Percentiles rank a stretch among this genome's conserved stretches.
Evolutionary conservation across 2,329 filamentous ascomycete genomes (phyloP).

Genomic region (Alternaria alternata): DNA sequence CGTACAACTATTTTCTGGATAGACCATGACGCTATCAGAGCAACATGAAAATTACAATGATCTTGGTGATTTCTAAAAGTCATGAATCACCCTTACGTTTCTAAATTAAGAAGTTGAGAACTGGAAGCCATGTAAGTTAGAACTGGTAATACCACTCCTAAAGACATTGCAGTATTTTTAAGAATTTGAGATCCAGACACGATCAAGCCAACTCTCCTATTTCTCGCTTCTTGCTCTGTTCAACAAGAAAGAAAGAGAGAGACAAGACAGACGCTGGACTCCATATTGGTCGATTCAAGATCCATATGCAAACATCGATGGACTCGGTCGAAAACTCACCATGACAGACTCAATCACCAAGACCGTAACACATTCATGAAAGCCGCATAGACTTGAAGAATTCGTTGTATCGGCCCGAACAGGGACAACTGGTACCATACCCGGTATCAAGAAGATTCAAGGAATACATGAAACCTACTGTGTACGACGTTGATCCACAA

Average conservation of each 20-base stretch:
- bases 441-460: not conserved
- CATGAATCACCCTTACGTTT: not conserved
- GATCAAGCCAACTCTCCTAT: not conserved
- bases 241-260: not conserved
- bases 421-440: not conserved
- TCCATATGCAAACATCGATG: not conserved
- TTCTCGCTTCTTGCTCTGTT: not conserved
- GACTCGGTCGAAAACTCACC: not conserved
- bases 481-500: slow-evolving; percentile 1
- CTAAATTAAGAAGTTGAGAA: not conserved
- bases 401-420: not conserved
- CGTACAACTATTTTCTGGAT: not conserved
- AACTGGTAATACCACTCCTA: not conserved
- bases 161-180: not conserved
- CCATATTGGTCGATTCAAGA: not conserved
- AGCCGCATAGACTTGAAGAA: slow-evolving; percentile 1
- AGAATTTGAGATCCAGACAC: not conserved
- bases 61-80: not conserved
- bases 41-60: not conserved
- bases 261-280: not conserved
- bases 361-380: slow-evolving; percentile 1
- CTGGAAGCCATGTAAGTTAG: not conserved
- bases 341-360: not conserved
- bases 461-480: slow-evolving; percentile 1
- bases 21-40: not conserved